These are phyloP conservation scores for Chaetomium sp. DNA, from an alignment of 2,329 filamentous ascomycete genomes.

Conservation along the genomic window DNA sequence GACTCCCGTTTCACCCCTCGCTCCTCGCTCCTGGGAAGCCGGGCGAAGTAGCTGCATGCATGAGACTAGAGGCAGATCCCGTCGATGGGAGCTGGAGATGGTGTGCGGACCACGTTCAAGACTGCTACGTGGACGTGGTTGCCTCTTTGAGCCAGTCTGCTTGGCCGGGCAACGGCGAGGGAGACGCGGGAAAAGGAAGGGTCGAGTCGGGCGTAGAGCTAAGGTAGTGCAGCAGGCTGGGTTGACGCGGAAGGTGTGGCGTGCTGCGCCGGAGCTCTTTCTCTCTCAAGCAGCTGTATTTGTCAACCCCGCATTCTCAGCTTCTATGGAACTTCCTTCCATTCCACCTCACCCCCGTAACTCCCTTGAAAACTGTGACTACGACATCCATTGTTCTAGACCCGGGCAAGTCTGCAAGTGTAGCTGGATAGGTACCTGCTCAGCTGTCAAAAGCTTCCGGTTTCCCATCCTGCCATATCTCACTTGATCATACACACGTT, in stretches of 20 bases:
- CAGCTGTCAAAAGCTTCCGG: not conserved
- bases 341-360: no score
- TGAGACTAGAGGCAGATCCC: no score
- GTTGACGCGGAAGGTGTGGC: no score
- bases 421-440: no score
- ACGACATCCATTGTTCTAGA: not conserved
- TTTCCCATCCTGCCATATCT: not conserved
- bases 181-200: not conserved
- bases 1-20: not conserved
- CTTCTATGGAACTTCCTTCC: not conserved
- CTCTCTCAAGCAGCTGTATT: not conserved
- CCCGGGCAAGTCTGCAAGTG: not conserved
- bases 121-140: not conserved
- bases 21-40: not conserved
- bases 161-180: constrained; percentile 16
- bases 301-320: constrained; percentile 7
- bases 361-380: not conserved
- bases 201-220: not conserved
- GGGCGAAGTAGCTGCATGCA: constrained; percentile 2
- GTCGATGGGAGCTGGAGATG: no score
- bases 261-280: not conserved
- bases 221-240: not conserved
- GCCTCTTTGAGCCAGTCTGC: constrained; percentile 2
- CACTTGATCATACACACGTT: not conserved
- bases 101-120: not conserved